phyloP scores from a whole-genome alignment of 129 eudicot genomes.

The Smallanthus sonchifolius region DNA sequence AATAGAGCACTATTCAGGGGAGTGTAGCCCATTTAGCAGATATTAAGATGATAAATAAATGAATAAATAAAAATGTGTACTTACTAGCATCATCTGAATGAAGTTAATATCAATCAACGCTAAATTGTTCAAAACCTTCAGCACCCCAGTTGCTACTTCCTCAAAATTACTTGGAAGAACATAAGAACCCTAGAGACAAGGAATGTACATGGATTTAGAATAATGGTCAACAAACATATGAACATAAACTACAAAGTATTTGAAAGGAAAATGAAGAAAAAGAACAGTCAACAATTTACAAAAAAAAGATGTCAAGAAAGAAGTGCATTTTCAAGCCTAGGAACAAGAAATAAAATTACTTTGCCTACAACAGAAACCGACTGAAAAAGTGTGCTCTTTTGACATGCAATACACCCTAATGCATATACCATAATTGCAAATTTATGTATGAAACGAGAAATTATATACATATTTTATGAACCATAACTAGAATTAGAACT shows the following conservation, averaged over 20 bases:
- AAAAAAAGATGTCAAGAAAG: background rate
- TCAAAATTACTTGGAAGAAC: conserved; percentile 91
- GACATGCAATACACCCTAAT: background rate
- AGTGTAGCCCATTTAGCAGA: background rate
- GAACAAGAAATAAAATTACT: background rate
- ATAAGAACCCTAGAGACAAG: conserved; percentile 46
- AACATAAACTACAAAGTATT: background rate
- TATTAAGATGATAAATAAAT: background rate
- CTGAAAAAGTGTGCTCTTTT: background rate
- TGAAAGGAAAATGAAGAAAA: background rate
- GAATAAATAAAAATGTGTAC: conserved; percentile 7
- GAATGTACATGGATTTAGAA: background rate
- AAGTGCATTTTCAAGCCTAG: background rate
- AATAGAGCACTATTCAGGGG: background rate
- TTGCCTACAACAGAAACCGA: background rate
- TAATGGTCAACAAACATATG: background rate
- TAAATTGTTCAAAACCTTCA: conserved; percentile 94
- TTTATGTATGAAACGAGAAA: background rate
- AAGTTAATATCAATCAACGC: conserved; percentile 74
- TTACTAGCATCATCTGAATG: conserved; percentile 90
- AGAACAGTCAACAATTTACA: background rate
- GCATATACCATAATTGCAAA: background rate
- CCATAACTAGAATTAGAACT: background rate
- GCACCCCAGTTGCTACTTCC: conserved; percentile 92
- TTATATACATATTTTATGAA: background rate